Conservation (phyloP, 139 green algal genomes). For the Coccomyxa sp. region DNA sequence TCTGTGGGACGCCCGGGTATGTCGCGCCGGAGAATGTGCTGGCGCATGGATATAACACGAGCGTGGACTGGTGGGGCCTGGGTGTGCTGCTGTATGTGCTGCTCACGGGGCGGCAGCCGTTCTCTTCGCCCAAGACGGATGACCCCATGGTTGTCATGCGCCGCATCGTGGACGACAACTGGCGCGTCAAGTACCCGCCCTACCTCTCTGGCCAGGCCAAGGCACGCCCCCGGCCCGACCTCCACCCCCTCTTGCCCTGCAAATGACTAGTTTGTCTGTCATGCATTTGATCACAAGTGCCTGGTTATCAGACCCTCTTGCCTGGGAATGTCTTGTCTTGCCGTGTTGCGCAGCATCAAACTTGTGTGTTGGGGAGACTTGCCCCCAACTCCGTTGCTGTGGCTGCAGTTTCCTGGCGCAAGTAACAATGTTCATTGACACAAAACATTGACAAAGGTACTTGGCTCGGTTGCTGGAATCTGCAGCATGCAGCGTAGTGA, state of each 20-base stretch:
- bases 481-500: too few relatives aligned
- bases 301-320: too few relatives aligned
- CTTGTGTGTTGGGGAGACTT: too few relatives aligned
- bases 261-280: too few relatives aligned
- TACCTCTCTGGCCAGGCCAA: conserved; percentile 77
- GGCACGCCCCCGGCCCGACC: conserved; percentile 19
- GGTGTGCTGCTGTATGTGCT: conserved; percentile 94
- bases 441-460: too few relatives aligned
- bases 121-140: conserved; percentile 84
- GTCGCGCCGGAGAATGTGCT: conserved; percentile 95
- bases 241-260: neutral
- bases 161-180: conserved; percentile 92
- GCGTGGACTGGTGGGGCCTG: conserved; percentile 94
- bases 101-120: conserved; percentile 91
- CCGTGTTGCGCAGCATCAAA: too few relatives aligned
- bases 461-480: too few relatives aligned
- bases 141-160: conserved; percentile 98
- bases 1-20: conserved; percentile 96
- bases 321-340: too few relatives aligned
- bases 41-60: conserved; percentile 86
- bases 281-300: too few relatives aligned
- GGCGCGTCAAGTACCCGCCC: conserved; percentile 84
- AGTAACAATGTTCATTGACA: too few relatives aligned
- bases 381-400: too few relatives aligned
- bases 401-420: too few relatives aligned